These are phyloP conservation scores for Euphrasia arctica DNA, from an alignment of 305 asterid species.

Conservation along the genomic window DNA sequence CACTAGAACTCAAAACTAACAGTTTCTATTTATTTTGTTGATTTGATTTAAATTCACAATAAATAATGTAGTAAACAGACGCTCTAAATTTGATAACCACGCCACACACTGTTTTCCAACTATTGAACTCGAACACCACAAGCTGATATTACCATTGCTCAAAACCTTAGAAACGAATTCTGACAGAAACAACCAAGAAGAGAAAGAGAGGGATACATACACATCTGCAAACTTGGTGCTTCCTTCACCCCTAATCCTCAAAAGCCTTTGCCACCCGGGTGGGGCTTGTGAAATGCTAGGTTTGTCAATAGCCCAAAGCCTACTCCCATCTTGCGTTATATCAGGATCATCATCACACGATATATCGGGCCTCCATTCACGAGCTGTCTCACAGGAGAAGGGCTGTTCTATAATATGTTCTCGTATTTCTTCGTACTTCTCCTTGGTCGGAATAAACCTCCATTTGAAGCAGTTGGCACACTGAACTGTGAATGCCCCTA, in stretches of 20 bases:
- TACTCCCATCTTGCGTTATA: slow-evolving; percentile 65
- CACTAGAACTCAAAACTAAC: neutral
- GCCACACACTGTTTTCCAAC: slow-evolving; percentile 12
- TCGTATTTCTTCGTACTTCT: slow-evolving; percentile 82
- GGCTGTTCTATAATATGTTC: slow-evolving; percentile 54
- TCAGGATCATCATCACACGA: slow-evolving; percentile 75
- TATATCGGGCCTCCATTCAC: slow-evolving; percentile 62
- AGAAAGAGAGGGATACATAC: slow-evolving; percentile 37
- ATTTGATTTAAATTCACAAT: slow-evolving; percentile 7
- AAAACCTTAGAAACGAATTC: slow-evolving; percentile 2
- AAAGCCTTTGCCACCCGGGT: slow-evolving; percentile 77
- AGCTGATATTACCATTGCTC: slow-evolving; percentile 29
- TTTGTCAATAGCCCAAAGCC: slow-evolving; percentile 94
- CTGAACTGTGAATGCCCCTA: slow-evolving; percentile 67
- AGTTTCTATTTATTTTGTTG: neutral
- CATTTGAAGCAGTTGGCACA: slow-evolving; percentile 81
- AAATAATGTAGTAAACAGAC: neutral
- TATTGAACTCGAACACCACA: neutral
- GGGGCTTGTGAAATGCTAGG: slow-evolving; percentile 81
- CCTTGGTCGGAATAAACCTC: slow-evolving; percentile 74
- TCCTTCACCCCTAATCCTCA: slow-evolving; percentile 80
- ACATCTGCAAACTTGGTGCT: slow-evolving; percentile 81
- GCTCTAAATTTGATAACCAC: neutral
- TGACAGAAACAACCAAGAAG: neutral
- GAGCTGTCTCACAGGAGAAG: slow-evolving; percentile 58